Evolutionary conservation across 106 monocot species (phyloP).

Genomic region (Xerophyta viscosa): DNA sequence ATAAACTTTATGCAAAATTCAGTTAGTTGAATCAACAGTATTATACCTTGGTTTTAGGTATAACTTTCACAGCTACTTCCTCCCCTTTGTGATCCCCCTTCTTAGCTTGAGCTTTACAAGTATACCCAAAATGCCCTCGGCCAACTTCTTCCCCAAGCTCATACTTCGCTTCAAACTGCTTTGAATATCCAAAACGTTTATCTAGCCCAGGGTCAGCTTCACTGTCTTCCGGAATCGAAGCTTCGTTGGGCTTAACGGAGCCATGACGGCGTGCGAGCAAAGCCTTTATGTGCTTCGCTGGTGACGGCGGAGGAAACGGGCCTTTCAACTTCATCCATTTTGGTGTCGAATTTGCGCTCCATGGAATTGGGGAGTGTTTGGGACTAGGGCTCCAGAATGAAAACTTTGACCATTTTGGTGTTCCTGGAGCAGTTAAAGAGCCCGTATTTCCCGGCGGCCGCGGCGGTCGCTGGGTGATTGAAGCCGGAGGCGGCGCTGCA

Average conservation of each 20-base stretch:
- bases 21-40: too few relatives aligned
- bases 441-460: background rate
- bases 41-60: constrained; percentile 14
- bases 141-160: constrained; percentile 18
- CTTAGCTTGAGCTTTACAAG: constrained; percentile 5
- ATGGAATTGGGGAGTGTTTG: constrained; percentile 27
- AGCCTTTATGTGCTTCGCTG: constrained; percentile 44
- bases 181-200: constrained; percentile 36
- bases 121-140: constrained; percentile 15
- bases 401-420: constrained; percentile 27
- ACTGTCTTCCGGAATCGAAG: constrained; percentile 14
- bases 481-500: background rate
- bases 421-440: background rate
- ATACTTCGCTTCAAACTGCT: constrained; percentile 15
- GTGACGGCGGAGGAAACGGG: constrained; percentile 55
- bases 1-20: too few relatives aligned
- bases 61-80: constrained; percentile 18
- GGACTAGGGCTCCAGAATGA: constrained; percentile 39
- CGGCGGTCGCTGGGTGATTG: constrained; percentile 11
- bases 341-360: constrained; percentile 32
- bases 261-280: constrained; percentile 30
- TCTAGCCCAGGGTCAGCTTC: constrained; percentile 19
- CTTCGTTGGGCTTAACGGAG: constrained; percentile 16
- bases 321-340: constrained; percentile 44
- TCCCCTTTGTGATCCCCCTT: constrained; percentile 14